These are phyloP conservation scores for Irpex sp. DNA, from an alignment of 1,284 basidiomycete species.

Conservation along the genomic window DNA sequence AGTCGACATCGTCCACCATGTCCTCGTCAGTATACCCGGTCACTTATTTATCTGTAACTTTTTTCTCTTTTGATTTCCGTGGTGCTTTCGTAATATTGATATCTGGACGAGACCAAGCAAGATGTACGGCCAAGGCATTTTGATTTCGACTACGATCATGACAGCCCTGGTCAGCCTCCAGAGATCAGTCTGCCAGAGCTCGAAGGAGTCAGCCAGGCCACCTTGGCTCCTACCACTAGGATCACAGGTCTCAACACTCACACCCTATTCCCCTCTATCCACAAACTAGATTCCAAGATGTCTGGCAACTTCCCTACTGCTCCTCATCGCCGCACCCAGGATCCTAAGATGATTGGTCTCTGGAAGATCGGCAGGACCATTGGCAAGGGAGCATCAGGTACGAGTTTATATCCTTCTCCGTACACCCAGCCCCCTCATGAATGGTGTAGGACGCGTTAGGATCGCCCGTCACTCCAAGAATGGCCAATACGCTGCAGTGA, in stretches of 20 bases:
- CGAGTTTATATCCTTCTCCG: conserved; percentile 14
- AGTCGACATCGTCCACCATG: too few species aligned
- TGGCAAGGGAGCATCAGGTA: conserved; percentile 88
- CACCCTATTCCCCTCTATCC: neutral
- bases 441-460: conserved; percentile 74
- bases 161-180: neutral
- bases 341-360: conserved; percentile 80
- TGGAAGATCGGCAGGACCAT: conserved; percentile 95
- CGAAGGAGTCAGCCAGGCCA: neutral
- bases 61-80: too few species aligned
- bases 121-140: neutral
- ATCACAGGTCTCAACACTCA: neutral
- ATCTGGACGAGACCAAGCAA: too few species aligned
- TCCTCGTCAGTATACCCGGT: too few species aligned
- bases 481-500: conserved; percentile 90
- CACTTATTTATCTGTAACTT: too few species aligned
- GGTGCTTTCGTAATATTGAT: too few species aligned
- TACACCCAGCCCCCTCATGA: neutral
- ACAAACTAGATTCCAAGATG: conserved; percentile 2
- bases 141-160: neutral
- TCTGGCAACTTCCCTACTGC: conserved; percentile 20
- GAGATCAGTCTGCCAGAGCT: neutral
- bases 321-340: conserved; percentile 34
- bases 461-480: conserved; percentile 87
- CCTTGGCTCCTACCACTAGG: neutral